Evolutionary conservation across 257 asterid genomes (phyloP).

Genomic region (Nicotiana noctiflora): DNA sequence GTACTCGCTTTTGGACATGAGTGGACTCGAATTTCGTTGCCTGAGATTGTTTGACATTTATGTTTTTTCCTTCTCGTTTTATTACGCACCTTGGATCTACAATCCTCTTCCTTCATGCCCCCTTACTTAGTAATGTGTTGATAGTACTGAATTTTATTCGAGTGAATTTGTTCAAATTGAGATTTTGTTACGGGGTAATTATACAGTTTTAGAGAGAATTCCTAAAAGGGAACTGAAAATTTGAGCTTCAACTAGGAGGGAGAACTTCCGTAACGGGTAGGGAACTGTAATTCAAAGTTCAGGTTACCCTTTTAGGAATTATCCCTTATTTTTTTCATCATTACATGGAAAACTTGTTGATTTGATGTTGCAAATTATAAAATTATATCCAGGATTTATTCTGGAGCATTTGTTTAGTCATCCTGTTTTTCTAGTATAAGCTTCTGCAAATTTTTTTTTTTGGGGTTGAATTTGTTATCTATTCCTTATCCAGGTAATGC

Average conservation of each 20-base stretch:
- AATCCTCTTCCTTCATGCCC: neutral
- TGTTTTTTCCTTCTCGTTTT: neutral
- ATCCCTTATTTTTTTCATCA: neutral
- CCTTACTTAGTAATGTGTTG: neutral
- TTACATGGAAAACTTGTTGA: neutral
- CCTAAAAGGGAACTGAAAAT: neutral
- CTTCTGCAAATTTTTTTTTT: neutral
- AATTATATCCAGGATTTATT: neutral
- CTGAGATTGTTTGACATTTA: neutral
- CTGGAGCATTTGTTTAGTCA: neutral
- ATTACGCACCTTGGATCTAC: neutral
- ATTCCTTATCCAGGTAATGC: conserved; percentile 62
- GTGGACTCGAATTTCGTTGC: neutral
- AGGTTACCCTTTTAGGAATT: neutral
- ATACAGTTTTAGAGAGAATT: neutral
- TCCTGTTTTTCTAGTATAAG: neutral
- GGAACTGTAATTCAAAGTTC: neutral
- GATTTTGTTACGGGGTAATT: neutral
- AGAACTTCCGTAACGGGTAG: neutral
- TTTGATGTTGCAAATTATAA: neutral
- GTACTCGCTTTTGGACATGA: neutral
- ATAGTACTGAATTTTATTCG: neutral
- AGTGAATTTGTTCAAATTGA: neutral
- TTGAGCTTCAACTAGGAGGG: neutral
- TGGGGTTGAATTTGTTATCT: neutral